phyloP scores from a whole-genome alignment of 2,329 filamentous ascomycete species.

The Epichloe sp. region DNA sequence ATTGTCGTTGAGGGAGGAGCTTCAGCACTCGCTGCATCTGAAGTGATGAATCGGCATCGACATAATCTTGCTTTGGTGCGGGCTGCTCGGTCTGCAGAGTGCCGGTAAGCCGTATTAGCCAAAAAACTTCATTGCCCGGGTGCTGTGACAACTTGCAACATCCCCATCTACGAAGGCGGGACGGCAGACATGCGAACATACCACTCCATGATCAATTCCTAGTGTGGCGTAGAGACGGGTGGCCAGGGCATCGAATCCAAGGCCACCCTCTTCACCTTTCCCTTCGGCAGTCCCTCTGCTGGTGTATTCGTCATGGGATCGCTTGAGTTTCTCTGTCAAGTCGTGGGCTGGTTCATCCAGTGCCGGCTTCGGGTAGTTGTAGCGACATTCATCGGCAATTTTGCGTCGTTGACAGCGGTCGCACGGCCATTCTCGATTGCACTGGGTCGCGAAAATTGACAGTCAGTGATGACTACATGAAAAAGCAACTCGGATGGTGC shows the following conservation, averaged over 20 bases:
- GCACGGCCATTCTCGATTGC: constrained; percentile 21
- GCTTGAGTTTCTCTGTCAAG: constrained; percentile 3
- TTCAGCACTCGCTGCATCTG: constrained; percentile 14
- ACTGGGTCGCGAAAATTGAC: constrained; percentile 9
- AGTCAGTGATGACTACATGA: not conserved
- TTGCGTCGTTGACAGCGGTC: constrained; percentile 19
- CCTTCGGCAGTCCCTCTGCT: not conserved
- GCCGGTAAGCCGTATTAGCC: not conserved
- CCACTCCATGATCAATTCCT: constrained; percentile 9
- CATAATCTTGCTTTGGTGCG: constrained; percentile 9
- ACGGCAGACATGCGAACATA: not conserved
- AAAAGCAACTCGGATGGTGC: not conserved
- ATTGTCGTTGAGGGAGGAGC: constrained; percentile 12
- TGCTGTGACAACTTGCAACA: too few relatives aligned
- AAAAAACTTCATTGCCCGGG: not conserved
- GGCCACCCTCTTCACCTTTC: not conserved
- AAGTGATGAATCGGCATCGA: constrained; percentile 9
- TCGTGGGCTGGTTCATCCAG: constrained; percentile 1
- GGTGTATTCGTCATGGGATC: constrained; percentile 1
- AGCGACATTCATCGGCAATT: constrained; percentile 17
- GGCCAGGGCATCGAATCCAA: constrained; percentile 11
- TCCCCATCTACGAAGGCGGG: not conserved
- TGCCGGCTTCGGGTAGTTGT: constrained; percentile 9
- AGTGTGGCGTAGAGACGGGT: constrained; percentile 12
- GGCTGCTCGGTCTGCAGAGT: constrained; percentile 7